A percentile compares a stretch with the other conserved stretches of the same genome.
Conservation (phyloP, 2,329 filamentous ascomycete species). For the Trichoderma oligosporum region DNA sequence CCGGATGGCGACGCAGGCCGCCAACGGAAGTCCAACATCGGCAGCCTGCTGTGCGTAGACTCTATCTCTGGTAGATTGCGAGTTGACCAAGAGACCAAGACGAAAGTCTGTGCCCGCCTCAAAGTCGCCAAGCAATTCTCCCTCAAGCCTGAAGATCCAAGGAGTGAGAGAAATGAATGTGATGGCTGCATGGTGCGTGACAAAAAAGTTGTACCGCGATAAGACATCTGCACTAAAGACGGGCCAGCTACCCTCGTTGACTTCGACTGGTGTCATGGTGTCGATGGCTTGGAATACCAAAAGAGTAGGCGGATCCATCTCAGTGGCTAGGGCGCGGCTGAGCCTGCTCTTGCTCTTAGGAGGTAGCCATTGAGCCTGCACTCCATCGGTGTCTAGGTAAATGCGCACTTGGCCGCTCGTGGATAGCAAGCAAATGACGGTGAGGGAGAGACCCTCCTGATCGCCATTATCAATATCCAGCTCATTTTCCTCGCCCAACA, state of each 20-base stretch:
- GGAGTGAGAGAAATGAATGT: slow-evolving; percentile 57
- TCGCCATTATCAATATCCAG: slow-evolving; percentile 55
- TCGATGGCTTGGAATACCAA: slow-evolving; percentile 62
- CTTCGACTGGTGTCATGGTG: slow-evolving; percentile 52
- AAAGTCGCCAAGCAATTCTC: slow-evolving; percentile 54
- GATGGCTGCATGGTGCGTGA: slow-evolving; percentile 59
- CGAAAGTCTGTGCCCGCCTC: slow-evolving; percentile 59
- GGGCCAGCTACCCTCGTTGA: slow-evolving; percentile 57
- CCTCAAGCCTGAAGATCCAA: slow-evolving; percentile 62
- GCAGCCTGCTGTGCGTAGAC: slow-evolving; percentile 52
- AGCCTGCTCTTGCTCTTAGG: slow-evolving; percentile 50
- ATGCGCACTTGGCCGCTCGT: slow-evolving; percentile 59
- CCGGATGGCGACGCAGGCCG: slow-evolving; percentile 51
- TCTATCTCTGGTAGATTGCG: slow-evolving; percentile 55
- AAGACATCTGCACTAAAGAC: slow-evolving; percentile 59
- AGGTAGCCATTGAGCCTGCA: slow-evolving; percentile 64
- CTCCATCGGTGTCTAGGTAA: slow-evolving; percentile 58
- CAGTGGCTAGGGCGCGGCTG: slow-evolving; percentile 37
- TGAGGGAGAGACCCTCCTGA: slow-evolving; percentile 57
- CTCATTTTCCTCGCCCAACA: slow-evolving; percentile 62
- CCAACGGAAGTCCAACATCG: slow-evolving; percentile 47
- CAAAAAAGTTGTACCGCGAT: slow-evolving; percentile 60
- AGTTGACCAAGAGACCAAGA: slow-evolving; percentile 56
- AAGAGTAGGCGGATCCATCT: slow-evolving; percentile 45
- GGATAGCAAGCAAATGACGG: slow-evolving; percentile 57